Percentiles rank a stretch among this genome's conserved stretches.
phyloP scores from a whole-genome alignment of 345 rosid genomes.

The Hevea brasiliensis region DNA sequence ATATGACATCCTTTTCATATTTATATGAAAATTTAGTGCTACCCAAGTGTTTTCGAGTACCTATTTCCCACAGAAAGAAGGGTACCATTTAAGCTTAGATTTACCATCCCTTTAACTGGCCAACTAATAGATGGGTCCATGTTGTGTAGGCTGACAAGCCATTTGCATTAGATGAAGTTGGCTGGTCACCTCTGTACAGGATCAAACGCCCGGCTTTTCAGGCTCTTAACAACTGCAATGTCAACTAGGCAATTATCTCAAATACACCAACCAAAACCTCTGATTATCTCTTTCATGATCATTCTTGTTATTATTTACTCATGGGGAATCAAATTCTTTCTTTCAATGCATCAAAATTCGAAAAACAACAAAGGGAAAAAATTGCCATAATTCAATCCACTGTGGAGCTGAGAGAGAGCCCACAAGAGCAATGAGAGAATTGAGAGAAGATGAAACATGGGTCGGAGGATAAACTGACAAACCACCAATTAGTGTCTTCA shows the following conservation, averaged over 20 bases:
- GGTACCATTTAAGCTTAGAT: neutral
- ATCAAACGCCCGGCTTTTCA: neutral
- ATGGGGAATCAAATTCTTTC: too few species aligned
- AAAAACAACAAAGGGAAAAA: too few species aligned
- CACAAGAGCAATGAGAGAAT: neutral
- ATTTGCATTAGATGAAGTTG: conserved; percentile 8
- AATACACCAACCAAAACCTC: too few species aligned
- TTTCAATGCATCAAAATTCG: too few species aligned
- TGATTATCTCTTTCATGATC: neutral
- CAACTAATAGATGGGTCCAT: conserved; percentile 12
- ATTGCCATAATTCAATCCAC: neutral
- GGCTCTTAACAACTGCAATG: neutral
- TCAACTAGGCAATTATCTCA: neutral
- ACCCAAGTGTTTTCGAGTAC: too few species aligned
- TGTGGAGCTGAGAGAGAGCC: neutral
- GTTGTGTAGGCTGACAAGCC: conserved; percentile 5
- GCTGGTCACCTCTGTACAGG: neutral
- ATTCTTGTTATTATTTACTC: too few species aligned
- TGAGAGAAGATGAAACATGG: neutral
- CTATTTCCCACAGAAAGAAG: neutral
- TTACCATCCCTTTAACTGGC: neutral
- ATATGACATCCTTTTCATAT: neutral
- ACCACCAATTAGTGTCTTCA: neutral
- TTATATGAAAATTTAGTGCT: neutral
- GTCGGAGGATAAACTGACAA: neutral